These are phyloP conservation scores for Alternaria triticimaculans DNA, from an alignment of 2,329 filamentous ascomycete genomes.

Conservation along the genomic window DNA sequence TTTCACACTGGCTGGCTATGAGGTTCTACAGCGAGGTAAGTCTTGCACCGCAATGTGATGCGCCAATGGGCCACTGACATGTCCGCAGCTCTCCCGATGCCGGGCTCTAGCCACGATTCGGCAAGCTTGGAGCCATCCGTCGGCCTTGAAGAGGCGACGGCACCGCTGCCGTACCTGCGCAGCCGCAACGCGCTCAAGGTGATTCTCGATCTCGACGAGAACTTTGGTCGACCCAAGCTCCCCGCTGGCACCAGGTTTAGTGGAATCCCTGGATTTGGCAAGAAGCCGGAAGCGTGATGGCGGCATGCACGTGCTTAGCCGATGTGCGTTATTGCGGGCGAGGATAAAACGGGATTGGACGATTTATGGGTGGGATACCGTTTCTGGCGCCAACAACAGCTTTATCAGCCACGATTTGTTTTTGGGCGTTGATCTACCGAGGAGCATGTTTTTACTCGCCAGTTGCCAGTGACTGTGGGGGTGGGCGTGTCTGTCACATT, in stretches of 20 bases:
- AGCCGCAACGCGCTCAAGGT: constrained; percentile 95
- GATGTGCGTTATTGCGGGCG: constrained; percentile 19
- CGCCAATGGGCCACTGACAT: neutral
- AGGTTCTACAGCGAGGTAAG: constrained; percentile 75
- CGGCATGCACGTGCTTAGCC: constrained; percentile 14
- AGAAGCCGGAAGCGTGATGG: constrained; percentile 36
- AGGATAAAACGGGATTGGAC: constrained; percentile 44
- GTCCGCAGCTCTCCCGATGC: constrained; percentile 71
- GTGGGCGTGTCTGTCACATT: constrained; percentile 8
- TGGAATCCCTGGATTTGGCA: constrained; percentile 48
- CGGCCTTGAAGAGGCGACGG: constrained; percentile 68
- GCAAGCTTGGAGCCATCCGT: constrained; percentile 65
- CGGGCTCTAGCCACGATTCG: constrained; percentile 66
- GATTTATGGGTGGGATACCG: constrained; percentile 25
- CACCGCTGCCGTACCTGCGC: constrained; percentile 69
- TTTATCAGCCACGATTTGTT: constrained; percentile 36
- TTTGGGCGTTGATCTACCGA: constrained; percentile 32
- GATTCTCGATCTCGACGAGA: constrained; percentile 90
- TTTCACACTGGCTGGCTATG: constrained; percentile 95
- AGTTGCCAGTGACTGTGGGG: constrained; percentile 25
- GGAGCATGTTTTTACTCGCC: constrained; percentile 23
- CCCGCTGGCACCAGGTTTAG: constrained; percentile 49
- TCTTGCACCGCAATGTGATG: neutral
- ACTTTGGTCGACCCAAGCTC: constrained; percentile 80
- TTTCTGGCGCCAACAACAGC: constrained; percentile 27